phyloP scores from a whole-genome alignment of 192 early-diverging fungal species.

The Phycomyces nitens region DNA sequence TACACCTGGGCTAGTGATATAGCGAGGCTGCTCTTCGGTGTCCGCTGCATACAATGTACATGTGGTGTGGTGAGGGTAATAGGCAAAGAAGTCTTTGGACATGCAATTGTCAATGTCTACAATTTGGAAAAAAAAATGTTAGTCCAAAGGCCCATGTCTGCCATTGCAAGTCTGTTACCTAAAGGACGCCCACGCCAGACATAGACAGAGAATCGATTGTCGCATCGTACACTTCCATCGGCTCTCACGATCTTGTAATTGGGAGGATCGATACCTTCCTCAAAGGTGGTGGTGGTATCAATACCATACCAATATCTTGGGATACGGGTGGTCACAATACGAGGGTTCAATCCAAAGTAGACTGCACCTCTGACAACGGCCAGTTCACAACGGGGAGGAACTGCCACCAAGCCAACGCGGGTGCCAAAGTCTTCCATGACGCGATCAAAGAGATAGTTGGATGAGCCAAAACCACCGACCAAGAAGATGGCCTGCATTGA shows the following conservation, averaged over 20 bases:
- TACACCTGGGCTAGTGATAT: constrained; percentile 32
- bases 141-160: too few species aligned
- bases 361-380: constrained; percentile 54
- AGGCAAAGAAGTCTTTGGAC: constrained; percentile 39
- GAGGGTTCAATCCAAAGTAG: constrained; percentile 48
- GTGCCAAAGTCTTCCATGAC: constrained; percentile 43
- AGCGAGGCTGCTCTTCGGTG: constrained; percentile 34
- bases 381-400: constrained; percentile 49
- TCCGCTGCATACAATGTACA: constrained; percentile 40
- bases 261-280: constrained; percentile 45
- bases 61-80: constrained; percentile 40
- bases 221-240: constrained; percentile 45
- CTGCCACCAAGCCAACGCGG: constrained; percentile 46
- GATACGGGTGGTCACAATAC: constrained; percentile 46
- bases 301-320: constrained; percentile 51
- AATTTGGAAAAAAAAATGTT: neutral
- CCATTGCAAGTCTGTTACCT: too few species aligned
- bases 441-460: constrained; percentile 48
- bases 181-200: constrained; percentile 35
- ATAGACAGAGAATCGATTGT: constrained; percentile 48
- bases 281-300: constrained; percentile 45
- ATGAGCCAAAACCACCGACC: constrained; percentile 56
- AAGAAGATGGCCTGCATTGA: constrained; percentile 49
- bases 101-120: constrained; percentile 39
- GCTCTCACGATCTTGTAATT: constrained; percentile 42